phyloP scores from a whole-genome alignment of 2,329 filamentous ascomycete species.

The Pseudomassariella vexata region DNA sequence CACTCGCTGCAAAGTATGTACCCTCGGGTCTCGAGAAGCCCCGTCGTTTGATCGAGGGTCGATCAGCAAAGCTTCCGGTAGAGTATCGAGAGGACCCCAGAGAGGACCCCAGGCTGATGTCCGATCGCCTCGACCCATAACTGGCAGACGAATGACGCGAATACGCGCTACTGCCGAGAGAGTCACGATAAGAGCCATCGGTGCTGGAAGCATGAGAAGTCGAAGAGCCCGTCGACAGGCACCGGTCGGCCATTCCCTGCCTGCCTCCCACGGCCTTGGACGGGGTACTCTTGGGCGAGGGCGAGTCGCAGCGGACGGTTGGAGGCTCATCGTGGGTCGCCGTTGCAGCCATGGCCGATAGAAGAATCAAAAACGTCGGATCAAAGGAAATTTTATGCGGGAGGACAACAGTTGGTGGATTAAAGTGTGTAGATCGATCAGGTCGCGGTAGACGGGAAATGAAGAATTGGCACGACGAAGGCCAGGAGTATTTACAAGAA shows the following conservation, averaged over 20 bases:
- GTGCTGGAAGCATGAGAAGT: conserved; percentile 51
- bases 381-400: background rate
- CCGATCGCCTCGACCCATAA: conserved; percentile 40
- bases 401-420: too few relatives aligned
- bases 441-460: too few relatives aligned
- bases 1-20: conserved; percentile 85
- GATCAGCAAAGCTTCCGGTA: conserved; percentile 35
- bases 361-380: conserved; percentile 4
- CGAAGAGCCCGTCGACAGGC: conserved; percentile 57
- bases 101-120: conserved; percentile 31
- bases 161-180: conserved; percentile 49
- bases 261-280: conserved; percentile 56
- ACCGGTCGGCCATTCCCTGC: conserved; percentile 55
- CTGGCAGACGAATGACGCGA: conserved; percentile 62
- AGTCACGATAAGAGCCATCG: conserved; percentile 44
- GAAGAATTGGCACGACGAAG: too few relatives aligned
- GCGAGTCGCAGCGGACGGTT: conserved; percentile 49
- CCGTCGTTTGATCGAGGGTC: conserved; percentile 46
- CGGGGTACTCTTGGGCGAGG: conserved; percentile 59
- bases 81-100: conserved; percentile 37
- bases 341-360: conserved; percentile 28
- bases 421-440: too few relatives aligned
- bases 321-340: conserved; percentile 27
- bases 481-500: too few relatives aligned
- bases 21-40: conserved; percentile 86